These are phyloP conservation scores for Chalara sp. DNA, from an alignment of 2,329 filamentous ascomycete species.

Conservation along the genomic window DNA sequence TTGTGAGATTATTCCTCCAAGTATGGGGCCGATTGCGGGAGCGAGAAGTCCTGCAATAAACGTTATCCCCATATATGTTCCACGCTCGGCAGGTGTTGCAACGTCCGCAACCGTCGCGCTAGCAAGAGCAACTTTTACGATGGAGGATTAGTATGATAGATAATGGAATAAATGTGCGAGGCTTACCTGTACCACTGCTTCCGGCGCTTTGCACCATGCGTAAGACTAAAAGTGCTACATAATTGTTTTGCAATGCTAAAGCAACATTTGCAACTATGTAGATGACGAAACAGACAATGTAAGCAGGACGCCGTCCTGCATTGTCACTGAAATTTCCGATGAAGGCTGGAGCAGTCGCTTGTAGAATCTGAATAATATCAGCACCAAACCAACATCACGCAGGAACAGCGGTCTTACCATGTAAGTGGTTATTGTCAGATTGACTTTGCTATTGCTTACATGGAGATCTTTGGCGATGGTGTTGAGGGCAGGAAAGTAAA, in stretches of 20 bases:
- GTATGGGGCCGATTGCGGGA: constrained; percentile 14
- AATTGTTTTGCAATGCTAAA: constrained; percentile 42
- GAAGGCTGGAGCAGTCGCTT: constrained; percentile 51
- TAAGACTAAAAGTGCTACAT: constrained; percentile 43
- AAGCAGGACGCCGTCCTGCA: constrained; percentile 46
- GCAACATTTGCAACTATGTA: constrained; percentile 49
- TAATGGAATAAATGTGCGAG: too few relatives aligned
- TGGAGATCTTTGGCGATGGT: constrained; percentile 10
- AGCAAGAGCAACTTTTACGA: constrained; percentile 45
- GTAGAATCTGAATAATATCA: constrained; percentile 39
- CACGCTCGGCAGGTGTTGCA: constrained; percentile 49
- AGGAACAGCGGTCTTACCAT: background rate
- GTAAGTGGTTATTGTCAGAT: constrained; percentile 7
- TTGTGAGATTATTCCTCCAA: constrained; percentile 19
- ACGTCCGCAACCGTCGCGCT: constrained; percentile 58
- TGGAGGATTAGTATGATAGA: too few relatives aligned
- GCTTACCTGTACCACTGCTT: constrained; percentile 34
- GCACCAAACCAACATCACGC: background rate
- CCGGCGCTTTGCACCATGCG: constrained; percentile 48
- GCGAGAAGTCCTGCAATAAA: constrained; percentile 47
- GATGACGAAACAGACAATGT: constrained; percentile 44
- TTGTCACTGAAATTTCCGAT: constrained; percentile 49
- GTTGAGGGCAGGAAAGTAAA: constrained; percentile 10
- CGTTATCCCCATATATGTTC: constrained; percentile 62
- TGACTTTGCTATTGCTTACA: constrained; percentile 7